Evolutionary conservation across 2,329 filamentous ascomycete genomes (phyloP).

Genomic region (Sporothrix phasma): DNA sequence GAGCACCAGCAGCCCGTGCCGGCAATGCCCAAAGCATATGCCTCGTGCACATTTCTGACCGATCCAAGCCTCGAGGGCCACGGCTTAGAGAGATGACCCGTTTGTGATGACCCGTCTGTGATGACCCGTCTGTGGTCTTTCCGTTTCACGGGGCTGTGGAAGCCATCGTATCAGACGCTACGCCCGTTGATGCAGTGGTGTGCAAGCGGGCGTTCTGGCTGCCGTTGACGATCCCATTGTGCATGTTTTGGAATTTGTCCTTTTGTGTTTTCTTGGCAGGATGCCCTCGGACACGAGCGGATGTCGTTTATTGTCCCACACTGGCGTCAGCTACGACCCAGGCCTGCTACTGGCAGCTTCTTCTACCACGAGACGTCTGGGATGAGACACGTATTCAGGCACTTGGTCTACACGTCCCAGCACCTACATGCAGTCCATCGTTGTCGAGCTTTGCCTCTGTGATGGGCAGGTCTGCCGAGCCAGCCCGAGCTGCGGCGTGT

Average conservation of each 20-base stretch:
- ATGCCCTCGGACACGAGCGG: constrained; percentile 17
- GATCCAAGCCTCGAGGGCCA: constrained; percentile 20
- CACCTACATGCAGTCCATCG: constrained; percentile 21
- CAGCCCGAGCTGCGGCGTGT: too few relatives aligned
- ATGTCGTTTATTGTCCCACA: constrained; percentile 18
- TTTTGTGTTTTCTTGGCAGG: too few relatives aligned
- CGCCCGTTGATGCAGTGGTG: constrained; percentile 16
- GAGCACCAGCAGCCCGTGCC: constrained; percentile 12
- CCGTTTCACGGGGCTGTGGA: neutral
- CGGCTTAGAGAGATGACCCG: constrained; percentile 17
- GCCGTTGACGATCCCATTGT: constrained; percentile 22
- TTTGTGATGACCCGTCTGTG: constrained; percentile 16
- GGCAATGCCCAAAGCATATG: constrained; percentile 16
- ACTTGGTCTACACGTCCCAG: constrained; percentile 10
- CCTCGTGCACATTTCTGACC: constrained; percentile 21
- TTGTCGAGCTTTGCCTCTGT: constrained; percentile 20
- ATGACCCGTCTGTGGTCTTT: constrained; percentile 18
- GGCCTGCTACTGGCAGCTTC: constrained; percentile 21
- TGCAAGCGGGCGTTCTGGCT: constrained; percentile 23
- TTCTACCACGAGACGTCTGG: constrained; percentile 18
- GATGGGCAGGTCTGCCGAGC: neutral
- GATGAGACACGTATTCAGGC: constrained; percentile 15
- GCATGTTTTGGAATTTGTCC: too few relatives aligned
- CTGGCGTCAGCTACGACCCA: constrained; percentile 20
- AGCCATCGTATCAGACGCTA: neutral